phyloP scores from a whole-genome alignment of 2,329 filamentous ascomycete species.

The Aspergillus uvarum region DNA sequence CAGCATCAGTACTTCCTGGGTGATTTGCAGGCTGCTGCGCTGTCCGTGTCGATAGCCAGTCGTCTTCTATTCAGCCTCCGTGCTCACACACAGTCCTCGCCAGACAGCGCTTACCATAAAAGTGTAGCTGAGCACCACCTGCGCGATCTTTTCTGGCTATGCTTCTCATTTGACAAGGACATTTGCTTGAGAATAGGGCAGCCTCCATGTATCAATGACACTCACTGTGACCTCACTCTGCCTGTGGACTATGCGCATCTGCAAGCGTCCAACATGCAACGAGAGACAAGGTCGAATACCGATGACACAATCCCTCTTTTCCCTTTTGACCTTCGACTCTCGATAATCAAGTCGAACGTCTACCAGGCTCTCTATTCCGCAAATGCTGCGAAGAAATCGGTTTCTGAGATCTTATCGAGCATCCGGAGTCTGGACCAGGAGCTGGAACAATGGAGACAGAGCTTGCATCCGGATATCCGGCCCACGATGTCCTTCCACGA shows the following conservation, averaged over 20 bases:
- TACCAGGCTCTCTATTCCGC: constrained; percentile 48
- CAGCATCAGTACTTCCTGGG: constrained; percentile 19
- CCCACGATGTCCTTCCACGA: constrained; percentile 43
- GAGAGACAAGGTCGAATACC: not conserved
- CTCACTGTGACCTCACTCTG: constrained; percentile 8
- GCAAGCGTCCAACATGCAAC: not conserved
- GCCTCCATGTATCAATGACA: constrained; percentile 5
- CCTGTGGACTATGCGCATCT: not conserved
- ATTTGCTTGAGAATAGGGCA: constrained; percentile 15
- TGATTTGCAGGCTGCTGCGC: constrained; percentile 15
- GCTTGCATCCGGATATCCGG: constrained; percentile 41
- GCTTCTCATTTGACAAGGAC: constrained; percentile 22
- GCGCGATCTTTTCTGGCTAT: constrained; percentile 20
- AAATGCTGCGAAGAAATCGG: constrained; percentile 36
- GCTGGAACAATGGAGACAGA: constrained; percentile 52
- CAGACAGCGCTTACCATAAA: too few species aligned
- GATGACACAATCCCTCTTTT: constrained; percentile 29
- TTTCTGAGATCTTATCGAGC: constrained; percentile 38
- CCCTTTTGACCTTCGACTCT: constrained; percentile 47
- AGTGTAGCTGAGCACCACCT: too few species aligned
- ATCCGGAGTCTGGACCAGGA: constrained; percentile 55
- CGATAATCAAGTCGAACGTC: constrained; percentile 49
- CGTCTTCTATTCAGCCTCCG: constrained; percentile 17
- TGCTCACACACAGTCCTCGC: not conserved
- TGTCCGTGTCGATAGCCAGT: constrained; percentile 17